Percentiles rank a stretch among this genome's conserved stretches.
phyloP scores from a whole-genome alignment of 768 basidiomycete genomes.

The Lactarius quietus region DNA sequence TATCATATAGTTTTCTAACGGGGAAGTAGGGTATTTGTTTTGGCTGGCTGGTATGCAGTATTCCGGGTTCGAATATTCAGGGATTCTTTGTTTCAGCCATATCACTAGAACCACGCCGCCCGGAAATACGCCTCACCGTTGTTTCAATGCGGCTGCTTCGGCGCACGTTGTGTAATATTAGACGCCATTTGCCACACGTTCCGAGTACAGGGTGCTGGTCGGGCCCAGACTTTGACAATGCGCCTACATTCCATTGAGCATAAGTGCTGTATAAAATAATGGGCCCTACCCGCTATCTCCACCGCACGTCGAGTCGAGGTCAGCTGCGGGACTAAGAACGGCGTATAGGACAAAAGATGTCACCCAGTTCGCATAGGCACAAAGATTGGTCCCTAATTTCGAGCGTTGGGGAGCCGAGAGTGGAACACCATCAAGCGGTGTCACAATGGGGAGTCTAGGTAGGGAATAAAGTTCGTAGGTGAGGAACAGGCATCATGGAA shows the following conservation, averaged over 20 bases:
- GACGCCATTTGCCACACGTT: neutral
- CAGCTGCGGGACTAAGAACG: neutral
- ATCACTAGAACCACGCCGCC: neutral
- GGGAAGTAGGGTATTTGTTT: neutral
- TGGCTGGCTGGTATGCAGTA: neutral
- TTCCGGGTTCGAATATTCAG: neutral
- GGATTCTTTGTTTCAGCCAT: neutral
- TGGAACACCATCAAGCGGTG: neutral
- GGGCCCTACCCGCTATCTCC: conserved; percentile 9
- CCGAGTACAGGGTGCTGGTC: neutral
- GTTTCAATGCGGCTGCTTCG: neutral
- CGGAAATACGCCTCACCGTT: neutral
- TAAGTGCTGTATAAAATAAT: neutral
- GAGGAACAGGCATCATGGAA: conserved; percentile 5
- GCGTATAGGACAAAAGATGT: neutral
- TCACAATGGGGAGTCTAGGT: neutral
- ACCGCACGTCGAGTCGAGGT: neutral
- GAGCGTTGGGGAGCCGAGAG: neutral
- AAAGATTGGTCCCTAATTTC: neutral
- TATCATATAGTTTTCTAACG: neutral
- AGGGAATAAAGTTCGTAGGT: conserved; percentile 11
- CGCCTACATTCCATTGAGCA: neutral
- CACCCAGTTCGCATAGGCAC: neutral
- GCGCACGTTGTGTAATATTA: neutral
- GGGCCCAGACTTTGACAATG: neutral